Evolutionary conservation across 73 alveolate species (phyloP).

Genomic region (Uronychia binucleata): DNA sequence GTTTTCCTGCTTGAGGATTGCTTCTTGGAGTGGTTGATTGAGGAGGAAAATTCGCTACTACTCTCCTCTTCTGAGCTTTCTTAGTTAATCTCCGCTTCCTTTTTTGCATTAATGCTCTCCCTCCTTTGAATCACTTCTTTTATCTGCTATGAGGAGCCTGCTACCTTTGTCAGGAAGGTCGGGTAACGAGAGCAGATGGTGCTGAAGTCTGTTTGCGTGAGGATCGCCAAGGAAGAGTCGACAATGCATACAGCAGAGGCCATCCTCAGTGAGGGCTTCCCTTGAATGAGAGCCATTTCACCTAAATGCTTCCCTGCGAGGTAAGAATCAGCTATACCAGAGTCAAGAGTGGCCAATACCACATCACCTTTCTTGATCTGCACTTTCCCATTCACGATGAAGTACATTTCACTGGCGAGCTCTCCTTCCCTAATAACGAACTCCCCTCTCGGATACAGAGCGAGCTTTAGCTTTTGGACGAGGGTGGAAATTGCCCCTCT

Average conservation of each 20-base stretch:
- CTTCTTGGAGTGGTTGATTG: too few relatives aligned
- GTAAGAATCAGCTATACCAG: slow-evolving; percentile 4
- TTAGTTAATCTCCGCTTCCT: neutral
- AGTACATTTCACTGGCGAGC: slow-evolving; percentile 58
- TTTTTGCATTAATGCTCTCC: neutral
- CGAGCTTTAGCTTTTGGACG: slow-evolving; percentile 24
- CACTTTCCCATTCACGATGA: slow-evolving; percentile 61
- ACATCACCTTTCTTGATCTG: slow-evolving; percentile 12
- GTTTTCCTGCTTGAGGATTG: too few relatives aligned
- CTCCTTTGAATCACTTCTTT: slow-evolving; percentile 15
- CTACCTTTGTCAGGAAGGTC: slow-evolving; percentile 8
- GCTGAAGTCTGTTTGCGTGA: slow-evolving; percentile 42
- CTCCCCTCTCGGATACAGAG: slow-evolving; percentile 47
- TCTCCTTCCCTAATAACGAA: slow-evolving; percentile 58
- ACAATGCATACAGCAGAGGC: slow-evolving; percentile 31
- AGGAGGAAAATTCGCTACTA: too few relatives aligned
- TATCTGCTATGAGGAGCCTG: neutral
- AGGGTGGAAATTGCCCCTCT: slow-evolving; percentile 49
- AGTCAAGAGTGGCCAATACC: slow-evolving; percentile 25
- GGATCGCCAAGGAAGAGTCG: slow-evolving; percentile 46
- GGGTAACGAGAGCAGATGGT: slow-evolving; percentile 37
- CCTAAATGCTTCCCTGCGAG: slow-evolving; percentile 32
- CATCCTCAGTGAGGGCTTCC: slow-evolving; percentile 5
- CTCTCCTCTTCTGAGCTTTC: too few relatives aligned
- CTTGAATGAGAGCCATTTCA: slow-evolving; percentile 54